These are phyloP conservation scores for Verticillium isaacii DNA, from an alignment of 2,329 filamentous ascomycete genomes.

Conservation along the genomic window DNA sequence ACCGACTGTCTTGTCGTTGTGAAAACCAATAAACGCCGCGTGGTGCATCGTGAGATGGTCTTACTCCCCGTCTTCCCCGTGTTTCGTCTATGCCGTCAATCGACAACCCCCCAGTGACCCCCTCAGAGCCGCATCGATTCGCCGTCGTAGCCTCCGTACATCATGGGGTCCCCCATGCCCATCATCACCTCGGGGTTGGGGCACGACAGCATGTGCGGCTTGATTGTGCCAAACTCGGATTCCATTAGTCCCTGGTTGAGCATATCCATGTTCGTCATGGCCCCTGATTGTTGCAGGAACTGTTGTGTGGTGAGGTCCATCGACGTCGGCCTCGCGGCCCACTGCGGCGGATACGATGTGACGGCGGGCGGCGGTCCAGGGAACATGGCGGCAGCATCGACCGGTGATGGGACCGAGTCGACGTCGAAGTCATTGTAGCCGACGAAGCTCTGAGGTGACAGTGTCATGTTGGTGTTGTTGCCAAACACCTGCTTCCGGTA, in stretches of 20 bases:
- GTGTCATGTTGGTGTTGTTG: constrained; percentile 36
- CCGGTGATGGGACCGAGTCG: constrained; percentile 28
- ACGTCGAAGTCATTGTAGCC: constrained; percentile 37
- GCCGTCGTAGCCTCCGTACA: constrained; percentile 47
- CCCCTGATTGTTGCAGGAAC: constrained; percentile 30
- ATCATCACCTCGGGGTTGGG: constrained; percentile 52
- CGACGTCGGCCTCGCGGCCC: constrained; percentile 6
- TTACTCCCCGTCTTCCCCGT: not conserved
- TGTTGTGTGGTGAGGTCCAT: constrained; percentile 36
- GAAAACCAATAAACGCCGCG: not conserved
- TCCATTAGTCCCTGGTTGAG: constrained; percentile 46
- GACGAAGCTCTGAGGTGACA: constrained; percentile 50
- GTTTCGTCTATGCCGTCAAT: not conserved
- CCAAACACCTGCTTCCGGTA: constrained; percentile 46
- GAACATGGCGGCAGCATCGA: constrained; percentile 30
- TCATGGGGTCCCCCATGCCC: constrained; percentile 54
- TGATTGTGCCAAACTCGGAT: constrained; percentile 48
- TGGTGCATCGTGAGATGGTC: not conserved
- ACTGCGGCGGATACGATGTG: constrained; percentile 18
- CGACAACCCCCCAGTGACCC: not conserved
- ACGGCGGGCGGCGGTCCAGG: constrained; percentile 5
- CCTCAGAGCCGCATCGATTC: constrained; percentile 35
- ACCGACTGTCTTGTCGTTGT: not conserved
- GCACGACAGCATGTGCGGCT: constrained; percentile 49
- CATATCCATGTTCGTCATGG: constrained; percentile 38